Percentiles rank a stretch among this genome's conserved stretches.
These are phyloP conservation scores for Fusarium sp. DNA, from an alignment of 2,329 filamentous ascomycete genomes.

Conservation along the genomic window DNA sequence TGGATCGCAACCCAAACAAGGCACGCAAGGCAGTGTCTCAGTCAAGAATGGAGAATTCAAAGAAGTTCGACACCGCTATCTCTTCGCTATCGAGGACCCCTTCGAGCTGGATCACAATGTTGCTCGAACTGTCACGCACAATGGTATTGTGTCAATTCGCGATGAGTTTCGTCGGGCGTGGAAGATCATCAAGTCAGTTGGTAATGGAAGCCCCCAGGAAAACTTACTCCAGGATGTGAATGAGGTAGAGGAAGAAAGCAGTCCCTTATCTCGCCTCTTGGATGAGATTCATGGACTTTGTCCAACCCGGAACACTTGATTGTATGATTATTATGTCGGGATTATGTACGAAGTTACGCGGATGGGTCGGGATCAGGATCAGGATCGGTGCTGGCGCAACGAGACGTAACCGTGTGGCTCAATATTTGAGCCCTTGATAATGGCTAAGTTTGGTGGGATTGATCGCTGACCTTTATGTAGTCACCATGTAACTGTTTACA, in stretches of 20 bases:
- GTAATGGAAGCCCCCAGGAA: slow-evolving; percentile 58
- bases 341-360: slow-evolving; percentile 18
- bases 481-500: background rate
- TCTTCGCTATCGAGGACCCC: slow-evolving; percentile 92
- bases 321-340: slow-evolving; percentile 25
- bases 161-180: slow-evolving; percentile 88
- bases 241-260: slow-evolving; percentile 39
- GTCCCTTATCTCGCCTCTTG: slow-evolving; percentile 47
- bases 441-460: background rate
- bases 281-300: slow-evolving; percentile 52
- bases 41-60: slow-evolving; percentile 63
- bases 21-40: slow-evolving; percentile 26
- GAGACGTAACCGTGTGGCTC: background rate
- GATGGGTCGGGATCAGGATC: background rate
- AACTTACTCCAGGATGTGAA: slow-evolving; percentile 67
- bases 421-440: background rate
- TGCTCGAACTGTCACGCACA: slow-evolving; percentile 85
- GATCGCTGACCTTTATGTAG: background rate
- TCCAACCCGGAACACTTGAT: slow-evolving; percentile 15
- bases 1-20: slow-evolving; percentile 26
- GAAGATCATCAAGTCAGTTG: slow-evolving; percentile 72
- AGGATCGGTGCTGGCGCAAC: slow-evolving; percentile 21
- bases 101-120: slow-evolving; percentile 92
- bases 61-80: slow-evolving; percentile 81
- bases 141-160: slow-evolving; percentile 83